Conservation (phyloP, 2,329 filamentous ascomycete species). For the Nothophaeocryptopus gaeumannii region DNA sequence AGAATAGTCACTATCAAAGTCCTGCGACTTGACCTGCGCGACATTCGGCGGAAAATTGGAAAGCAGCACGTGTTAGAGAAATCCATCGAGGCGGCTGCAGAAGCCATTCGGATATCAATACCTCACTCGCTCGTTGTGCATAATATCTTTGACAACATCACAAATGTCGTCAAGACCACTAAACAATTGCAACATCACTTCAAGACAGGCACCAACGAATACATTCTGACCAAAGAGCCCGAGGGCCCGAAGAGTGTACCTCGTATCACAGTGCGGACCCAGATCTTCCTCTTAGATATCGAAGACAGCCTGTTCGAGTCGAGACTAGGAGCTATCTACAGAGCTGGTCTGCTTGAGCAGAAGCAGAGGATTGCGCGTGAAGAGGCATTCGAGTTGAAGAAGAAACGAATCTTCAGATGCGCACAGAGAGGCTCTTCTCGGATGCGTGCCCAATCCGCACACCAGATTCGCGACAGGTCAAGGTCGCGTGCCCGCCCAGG, state of each 20-base stretch:
- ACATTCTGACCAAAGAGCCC: constrained; percentile 79
- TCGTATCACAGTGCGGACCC: constrained; percentile 76
- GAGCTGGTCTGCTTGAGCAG: constrained; percentile 83
- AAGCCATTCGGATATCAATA: constrained; percentile 82
- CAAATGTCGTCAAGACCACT: constrained; percentile 81
- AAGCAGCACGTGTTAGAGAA: constrained; percentile 63
- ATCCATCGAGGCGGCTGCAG: constrained; percentile 77
- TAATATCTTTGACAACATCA: constrained; percentile 87
- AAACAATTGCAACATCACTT: constrained; percentile 93
- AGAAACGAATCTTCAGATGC: constrained; percentile 73
- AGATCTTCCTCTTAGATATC: constrained; percentile 82
- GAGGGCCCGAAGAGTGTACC: constrained; percentile 84
- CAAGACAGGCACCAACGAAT: constrained; percentile 80
- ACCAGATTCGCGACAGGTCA: constrained; percentile 37
- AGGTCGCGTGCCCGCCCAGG: constrained; percentile 36
- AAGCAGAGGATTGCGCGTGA: constrained; percentile 84
- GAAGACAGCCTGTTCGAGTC: constrained; percentile 97
- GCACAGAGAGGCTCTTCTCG: constrained; percentile 51
- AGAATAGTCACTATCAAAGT: constrained; percentile 80
- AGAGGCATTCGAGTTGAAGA: constrained; percentile 83
- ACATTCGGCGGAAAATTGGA: constrained; percentile 65
- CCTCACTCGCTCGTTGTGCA: constrained; percentile 89
- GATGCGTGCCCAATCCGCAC: constrained; percentile 53
- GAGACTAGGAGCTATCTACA: constrained; percentile 93
- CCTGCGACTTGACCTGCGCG: constrained; percentile 74